A percentile compares a stretch with the other conserved stretches of the same genome.
Evolutionary conservation across 306 rosid species (phyloP).

Genomic region (Prunus dulcis): DNA sequence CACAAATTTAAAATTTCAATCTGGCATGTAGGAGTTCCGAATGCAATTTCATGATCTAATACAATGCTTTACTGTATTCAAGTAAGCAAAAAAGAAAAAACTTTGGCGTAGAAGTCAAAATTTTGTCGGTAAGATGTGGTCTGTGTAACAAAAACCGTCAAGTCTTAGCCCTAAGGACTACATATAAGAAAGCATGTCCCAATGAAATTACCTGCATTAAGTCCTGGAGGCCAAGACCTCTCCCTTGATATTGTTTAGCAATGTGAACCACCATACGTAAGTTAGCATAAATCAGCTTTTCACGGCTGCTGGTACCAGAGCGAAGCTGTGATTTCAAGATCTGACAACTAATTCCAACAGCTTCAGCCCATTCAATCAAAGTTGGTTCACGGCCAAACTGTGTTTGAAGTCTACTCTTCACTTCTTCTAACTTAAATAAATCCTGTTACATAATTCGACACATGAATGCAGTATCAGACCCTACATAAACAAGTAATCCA

Average conservation of each 20-base stretch:
- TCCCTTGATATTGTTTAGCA: conserved; percentile 82
- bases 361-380: conserved; percentile 86
- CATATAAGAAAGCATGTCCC: background rate
- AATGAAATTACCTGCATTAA: conserved; percentile 68
- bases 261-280: conserved; percentile 90
- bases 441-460: conserved; percentile 52
- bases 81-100: background rate
- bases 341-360: conserved; percentile 59
- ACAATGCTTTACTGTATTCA: background rate
- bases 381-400: conserved; percentile 86
- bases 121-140: background rate
- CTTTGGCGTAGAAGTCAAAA: background rate
- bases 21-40: background rate
- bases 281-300: conserved; percentile 64
- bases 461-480: conserved; percentile 30
- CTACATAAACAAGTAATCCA: conserved; percentile 6
- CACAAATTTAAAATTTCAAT: background rate
- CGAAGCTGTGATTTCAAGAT: conserved; percentile 52
- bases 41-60: background rate
- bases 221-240: conserved; percentile 86
- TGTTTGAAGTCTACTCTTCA: conserved; percentile 68
- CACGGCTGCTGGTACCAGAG: conserved; percentile 55
- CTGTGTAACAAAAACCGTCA: background rate
- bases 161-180: background rate
- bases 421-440: conserved; percentile 54